These are phyloP conservation scores for Arabis hirsuta DNA, from an alignment of 345 rosid genomes.

Conservation along the genomic window DNA sequence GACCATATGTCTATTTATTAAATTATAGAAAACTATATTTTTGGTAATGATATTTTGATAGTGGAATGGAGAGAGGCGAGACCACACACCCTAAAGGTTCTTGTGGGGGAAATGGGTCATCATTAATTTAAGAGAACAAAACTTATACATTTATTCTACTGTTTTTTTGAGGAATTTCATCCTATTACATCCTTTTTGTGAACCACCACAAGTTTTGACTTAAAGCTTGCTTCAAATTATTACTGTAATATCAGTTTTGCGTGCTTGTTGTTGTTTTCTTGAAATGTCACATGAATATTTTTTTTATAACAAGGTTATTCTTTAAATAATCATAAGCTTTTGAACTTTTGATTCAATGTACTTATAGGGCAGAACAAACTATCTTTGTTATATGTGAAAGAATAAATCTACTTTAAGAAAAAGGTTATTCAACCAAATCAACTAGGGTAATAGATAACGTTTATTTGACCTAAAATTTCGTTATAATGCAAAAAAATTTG, in stretches of 20 bases:
- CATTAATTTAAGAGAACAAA: conserved; percentile 27
- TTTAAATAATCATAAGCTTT: neutral
- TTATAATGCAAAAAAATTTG: too few species aligned
- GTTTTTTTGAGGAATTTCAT: neutral
- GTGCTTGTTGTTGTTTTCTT: too few species aligned
- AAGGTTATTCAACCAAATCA: too few species aligned
- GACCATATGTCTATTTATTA: conserved; percentile 10
- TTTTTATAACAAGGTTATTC: too few species aligned
- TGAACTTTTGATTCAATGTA: too few species aligned
- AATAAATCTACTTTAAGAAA: too few species aligned
- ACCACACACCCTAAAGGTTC: conserved; percentile 18
- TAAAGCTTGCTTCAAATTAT: neutral
- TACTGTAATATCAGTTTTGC: neutral
- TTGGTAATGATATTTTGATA: conserved; percentile 10
- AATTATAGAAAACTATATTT: conserved; percentile 1
- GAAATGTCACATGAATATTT: too few species aligned
- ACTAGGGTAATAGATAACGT: too few species aligned
- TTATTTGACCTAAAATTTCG: too few species aligned
- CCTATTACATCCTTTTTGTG: neutral
- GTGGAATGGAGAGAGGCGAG: conserved; percentile 26
- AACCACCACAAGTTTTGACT: neutral
- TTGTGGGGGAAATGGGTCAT: conserved; percentile 17
- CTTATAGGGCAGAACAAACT: too few species aligned
- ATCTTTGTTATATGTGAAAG: too few species aligned
- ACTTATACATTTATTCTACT: neutral